Base-by-base conservation (phyloP, 2,329 filamentous ascomycete genomes). In the Cordyceps fumosorosea region DNA sequence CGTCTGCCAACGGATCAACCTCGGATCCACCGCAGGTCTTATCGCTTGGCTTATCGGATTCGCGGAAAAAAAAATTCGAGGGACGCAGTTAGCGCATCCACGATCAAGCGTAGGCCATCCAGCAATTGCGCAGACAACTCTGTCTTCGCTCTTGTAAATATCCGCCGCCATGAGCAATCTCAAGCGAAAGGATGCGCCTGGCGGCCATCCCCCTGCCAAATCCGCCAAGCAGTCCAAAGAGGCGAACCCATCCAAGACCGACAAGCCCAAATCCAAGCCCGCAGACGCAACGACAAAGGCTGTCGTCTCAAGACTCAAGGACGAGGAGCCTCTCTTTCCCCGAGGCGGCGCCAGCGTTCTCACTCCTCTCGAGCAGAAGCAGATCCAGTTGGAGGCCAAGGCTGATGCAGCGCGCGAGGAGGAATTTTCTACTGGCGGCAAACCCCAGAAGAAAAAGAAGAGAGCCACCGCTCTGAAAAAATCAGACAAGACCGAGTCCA, bases 331-430 rank as follows among this genome's bases (percentile, higher is more conserved):
- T 40, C 82, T 93, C 51, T 99, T 99, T 70, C 93, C 95, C 67
- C 86, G 95, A 81, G 95, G 95, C 62, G 96, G 95, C 50, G 93
- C 87, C 59, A 96, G 91, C 71, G 82, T 96, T 58, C 79, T 99
- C 72, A 97, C 95, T 2, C 93, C 95, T 22, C 80, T 99, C 57
- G 95, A 99, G 74, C 90, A 96, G 73, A 97, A 96, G 78, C 91
- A 98, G 76, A 98, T 99, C 65, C 89, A 95, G 70, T 88, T 96
- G 63, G 89, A 98, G 75, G 95, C 95, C 52, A 95, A 90, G 71
- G 88, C 89, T 69, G 95, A 99, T 79, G 95, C 93, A 47, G 79
- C 96, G 45, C 95, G 93, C 72, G 95, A 98, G 75, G 88, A 96
- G 69, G 83, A 88, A 67, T 84, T 84, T 54, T 77, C 79, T 56